A percentile compares a stretch with the other conserved stretches of the same genome.
phyloP scores from a whole-genome alignment of 2,329 filamentous ascomycete species.

The Xylariaceae sp. region DNA sequence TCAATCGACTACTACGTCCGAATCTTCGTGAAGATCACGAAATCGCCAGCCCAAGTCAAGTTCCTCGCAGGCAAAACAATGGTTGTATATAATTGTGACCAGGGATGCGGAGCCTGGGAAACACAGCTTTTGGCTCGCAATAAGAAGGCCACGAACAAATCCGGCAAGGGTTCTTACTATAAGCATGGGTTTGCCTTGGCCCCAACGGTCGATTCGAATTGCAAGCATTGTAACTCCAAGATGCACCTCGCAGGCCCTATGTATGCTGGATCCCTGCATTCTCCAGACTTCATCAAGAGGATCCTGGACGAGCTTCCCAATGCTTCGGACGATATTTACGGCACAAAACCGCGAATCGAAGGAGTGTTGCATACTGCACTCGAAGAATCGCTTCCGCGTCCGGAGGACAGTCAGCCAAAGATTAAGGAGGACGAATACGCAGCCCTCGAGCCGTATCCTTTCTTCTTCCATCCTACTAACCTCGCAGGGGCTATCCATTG shows the following conservation, averaged over 20 bases:
- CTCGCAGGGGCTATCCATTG: constrained; percentile 81
- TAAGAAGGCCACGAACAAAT: constrained; percentile 71
- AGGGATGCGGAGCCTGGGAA: constrained; percentile 89
- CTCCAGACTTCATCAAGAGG: constrained; percentile 78
- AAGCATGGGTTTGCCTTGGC: constrained; percentile 79
- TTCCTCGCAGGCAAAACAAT: constrained; percentile 90
- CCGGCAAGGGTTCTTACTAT: constrained; percentile 71
- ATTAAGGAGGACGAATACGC: constrained; percentile 60
- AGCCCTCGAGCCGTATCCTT: constrained; percentile 74
- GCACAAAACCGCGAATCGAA: constrained; percentile 79
- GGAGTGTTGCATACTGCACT: constrained; percentile 91
- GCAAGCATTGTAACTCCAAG: constrained; percentile 83
- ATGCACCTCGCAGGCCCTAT: constrained; percentile 92
- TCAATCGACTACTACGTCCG: constrained; percentile 96
- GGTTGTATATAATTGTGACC: constrained; percentile 89
- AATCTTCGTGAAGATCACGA: constrained; percentile 82
- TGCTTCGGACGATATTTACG: constrained; percentile 73
- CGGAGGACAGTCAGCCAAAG: constrained; percentile 33
- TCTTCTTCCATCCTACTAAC: constrained; percentile 81
- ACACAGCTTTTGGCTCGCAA: constrained; percentile 79
- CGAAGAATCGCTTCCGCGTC: constrained; percentile 65
- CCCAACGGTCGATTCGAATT: constrained; percentile 69
- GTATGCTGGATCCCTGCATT: constrained; percentile 91
- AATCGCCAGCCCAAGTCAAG: constrained; percentile 85
- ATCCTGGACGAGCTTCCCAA: constrained; percentile 75